Evolutionary conservation across 2,329 filamentous ascomycete species (phyloP), one percentile per base, ranked within the genome.

Genomic region (Fusarium sp.): DNA sequence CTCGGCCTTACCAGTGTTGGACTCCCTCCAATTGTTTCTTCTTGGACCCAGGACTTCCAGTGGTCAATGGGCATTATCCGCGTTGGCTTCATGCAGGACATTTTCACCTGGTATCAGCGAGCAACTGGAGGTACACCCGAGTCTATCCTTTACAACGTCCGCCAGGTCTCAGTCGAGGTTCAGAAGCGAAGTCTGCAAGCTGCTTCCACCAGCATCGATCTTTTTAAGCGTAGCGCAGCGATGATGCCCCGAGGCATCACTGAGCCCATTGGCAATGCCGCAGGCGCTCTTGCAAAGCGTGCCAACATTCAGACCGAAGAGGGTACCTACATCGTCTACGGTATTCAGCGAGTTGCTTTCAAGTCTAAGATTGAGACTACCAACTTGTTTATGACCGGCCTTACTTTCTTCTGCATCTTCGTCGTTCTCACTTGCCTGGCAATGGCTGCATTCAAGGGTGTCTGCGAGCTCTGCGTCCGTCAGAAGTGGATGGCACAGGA

Each of bases 61-160:
- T 98, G 95, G 95, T 97, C 92, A 76, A 96, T 98, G 93, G 95
- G 95, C 74, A 94, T 98, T 74, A 97, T 98, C 75, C 88, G 88
- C 52, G 86, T 98, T 42, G 85, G 85, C n/a, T 98, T 97, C 79
- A 88, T 98, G 82, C 94, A 98, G 82, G 85, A 85, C 48, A 92
- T 97, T 76, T 93, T 93, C 66, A 97, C 94, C 36, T 98, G 95
- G 95, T 98, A 98, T 78, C 95, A 97, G 82, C 92, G 95, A 66
- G 88, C 95, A 5, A 98, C 95, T 4, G 95, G 95, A 54, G 95
- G 95, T 68, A 94, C 88, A 1, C 92, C 95, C 1, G 90, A 93
- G 6, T 92, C 89, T 17, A 85, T 97, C 34, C 88, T 98, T 45
- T 91, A 93, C 68, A 90, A 89, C 26, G 84, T 97, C 51, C 86